phyloP scores from a whole-genome alignment of 2,329 filamentous ascomycete species.

The Curvularia verruculosa region DNA sequence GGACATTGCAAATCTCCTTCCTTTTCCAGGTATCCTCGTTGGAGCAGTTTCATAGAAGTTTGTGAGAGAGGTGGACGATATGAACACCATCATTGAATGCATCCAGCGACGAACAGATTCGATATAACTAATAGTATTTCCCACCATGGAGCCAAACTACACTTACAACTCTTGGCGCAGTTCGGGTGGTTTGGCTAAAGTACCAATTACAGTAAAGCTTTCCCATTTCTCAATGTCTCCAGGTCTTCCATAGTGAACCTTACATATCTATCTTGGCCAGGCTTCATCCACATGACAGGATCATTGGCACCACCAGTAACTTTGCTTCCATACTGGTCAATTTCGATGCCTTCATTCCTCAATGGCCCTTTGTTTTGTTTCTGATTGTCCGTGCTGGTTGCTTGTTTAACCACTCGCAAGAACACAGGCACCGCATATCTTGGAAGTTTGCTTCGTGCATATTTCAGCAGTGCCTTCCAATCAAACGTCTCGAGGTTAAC shows the following conservation, averaged over 20 bases:
- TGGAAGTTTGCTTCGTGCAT: conserved; percentile 56
- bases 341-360: conserved; percentile 69
- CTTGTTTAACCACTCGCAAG: conserved; percentile 64
- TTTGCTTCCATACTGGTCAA: conserved; percentile 45
- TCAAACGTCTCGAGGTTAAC: conserved; percentile 33
- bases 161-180: no score
- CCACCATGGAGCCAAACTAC: no score
- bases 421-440: conserved; percentile 78
- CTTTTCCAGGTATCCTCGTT: no score
- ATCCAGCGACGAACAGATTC: no score
- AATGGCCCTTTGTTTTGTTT: conserved; percentile 78
- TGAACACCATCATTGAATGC: no score
- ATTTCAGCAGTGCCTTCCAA: conserved; percentile 32
- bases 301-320: conserved; percentile 31
- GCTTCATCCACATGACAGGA: conserved; percentile 37
- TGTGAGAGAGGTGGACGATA: no score
- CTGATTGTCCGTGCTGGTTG: conserved; percentile 71
- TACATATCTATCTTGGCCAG: conserved; percentile 33
- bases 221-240: conserved; percentile 26
- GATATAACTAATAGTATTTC: no score
- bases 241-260: conserved; percentile 29
- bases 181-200: background rate
- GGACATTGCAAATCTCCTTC: background rate
- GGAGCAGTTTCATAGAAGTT: no score
- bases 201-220: conserved; percentile 15